Evolutionary conservation across 805 yeast genomes (phyloP).

Genomic region (Lipomyces japonicus): DNA sequence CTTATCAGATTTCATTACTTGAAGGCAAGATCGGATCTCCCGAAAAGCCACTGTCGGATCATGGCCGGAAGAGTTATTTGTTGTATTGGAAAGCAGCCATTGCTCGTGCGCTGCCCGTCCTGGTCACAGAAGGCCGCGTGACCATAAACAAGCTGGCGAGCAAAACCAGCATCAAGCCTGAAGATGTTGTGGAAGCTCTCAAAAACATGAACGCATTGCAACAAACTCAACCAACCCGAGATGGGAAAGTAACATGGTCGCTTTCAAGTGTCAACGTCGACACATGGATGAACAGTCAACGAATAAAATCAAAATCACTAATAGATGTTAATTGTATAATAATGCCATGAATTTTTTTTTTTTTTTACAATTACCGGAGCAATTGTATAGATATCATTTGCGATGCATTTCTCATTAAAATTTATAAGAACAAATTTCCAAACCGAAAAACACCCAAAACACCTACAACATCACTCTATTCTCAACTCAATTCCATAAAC

Average conservation of each 20-base stretch:
- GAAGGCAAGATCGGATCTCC: conserved; percentile 78
- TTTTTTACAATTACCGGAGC: no score
- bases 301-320: conserved; percentile 9
- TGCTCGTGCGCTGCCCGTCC: conserved; percentile 32
- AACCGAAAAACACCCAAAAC: no score
- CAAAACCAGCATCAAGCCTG: conserved; percentile 37
- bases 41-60: conserved; percentile 75
- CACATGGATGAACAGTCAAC: conserved; percentile 8
- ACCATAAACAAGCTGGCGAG: conserved; percentile 33
- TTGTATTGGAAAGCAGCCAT: conserved; percentile 68
- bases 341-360: conserved; percentile 1
- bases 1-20: conserved; percentile 66
- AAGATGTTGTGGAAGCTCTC: conserved; percentile 37
- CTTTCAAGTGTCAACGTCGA: conserved; percentile 9
- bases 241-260: background rate
- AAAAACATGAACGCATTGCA: conserved; percentile 33
- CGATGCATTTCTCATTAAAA: no score
- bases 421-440: no score
- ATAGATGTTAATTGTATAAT: conserved; percentile 17
- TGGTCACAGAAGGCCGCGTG: conserved; percentile 7
- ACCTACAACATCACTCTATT: no score
- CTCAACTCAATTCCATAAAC: no score
- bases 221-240: background rate
- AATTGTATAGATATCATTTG: no score
- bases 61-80: conserved; percentile 70